Evolutionary conservation across 2,329 filamentous ascomycete genomes (phyloP).

Genomic region (Dryadomyces quercivorus): DNA sequence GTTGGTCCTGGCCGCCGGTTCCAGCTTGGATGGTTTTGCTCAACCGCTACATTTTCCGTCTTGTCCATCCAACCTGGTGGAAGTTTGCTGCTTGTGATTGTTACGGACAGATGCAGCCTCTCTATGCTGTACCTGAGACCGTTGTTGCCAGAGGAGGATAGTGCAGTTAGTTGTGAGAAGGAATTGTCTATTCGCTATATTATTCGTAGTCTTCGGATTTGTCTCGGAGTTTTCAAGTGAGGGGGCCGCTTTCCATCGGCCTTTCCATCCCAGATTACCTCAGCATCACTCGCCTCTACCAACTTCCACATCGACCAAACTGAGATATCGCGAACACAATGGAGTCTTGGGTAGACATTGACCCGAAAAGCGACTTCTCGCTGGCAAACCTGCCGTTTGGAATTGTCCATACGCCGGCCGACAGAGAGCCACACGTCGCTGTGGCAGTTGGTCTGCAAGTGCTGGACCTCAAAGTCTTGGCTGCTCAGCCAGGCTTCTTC

Average conservation of each 20-base stretch:
- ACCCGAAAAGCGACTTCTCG: constrained; percentile 52
- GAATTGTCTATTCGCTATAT: no score
- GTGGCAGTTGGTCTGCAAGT: constrained; percentile 58
- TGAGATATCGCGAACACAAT: neutral
- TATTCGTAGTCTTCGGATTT: neutral
- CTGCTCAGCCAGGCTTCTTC: constrained; percentile 45
- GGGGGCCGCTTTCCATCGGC: neutral
- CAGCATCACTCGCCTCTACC: no score
- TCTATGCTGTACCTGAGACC: no score
- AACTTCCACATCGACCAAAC: no score
- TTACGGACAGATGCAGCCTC: no score
- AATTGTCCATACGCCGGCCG: constrained; percentile 47
- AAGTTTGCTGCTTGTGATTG: no score
- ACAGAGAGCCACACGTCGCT: constrained; percentile 36
- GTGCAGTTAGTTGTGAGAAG: no score
- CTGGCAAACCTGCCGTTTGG: constrained; percentile 67
- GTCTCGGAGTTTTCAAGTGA: neutral
- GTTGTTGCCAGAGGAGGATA: no score
- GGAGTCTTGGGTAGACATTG: constrained; percentile 5
- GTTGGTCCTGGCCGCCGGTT: no score
- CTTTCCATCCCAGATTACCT: neutral
- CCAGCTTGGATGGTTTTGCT: no score
- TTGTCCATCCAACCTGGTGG: no score
- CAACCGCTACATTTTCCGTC: no score
- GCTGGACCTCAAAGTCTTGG: constrained; percentile 52